Evolutionary conservation across 345 rosid genomes (phyloP), one percentile per base, ranked within the genome.

Genomic region (Kernera saxatilis): DNA sequence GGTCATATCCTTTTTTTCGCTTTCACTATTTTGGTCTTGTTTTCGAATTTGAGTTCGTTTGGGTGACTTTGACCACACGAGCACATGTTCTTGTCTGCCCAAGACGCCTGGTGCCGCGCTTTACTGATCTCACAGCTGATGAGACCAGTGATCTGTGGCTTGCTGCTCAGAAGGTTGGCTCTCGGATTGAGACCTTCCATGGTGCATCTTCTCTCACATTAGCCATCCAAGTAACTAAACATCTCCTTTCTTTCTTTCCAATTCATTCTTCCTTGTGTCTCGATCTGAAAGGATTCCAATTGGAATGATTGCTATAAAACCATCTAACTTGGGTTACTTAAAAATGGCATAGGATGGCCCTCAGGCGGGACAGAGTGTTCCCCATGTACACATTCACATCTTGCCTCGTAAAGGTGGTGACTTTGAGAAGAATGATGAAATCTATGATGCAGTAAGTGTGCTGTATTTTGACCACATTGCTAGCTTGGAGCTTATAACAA

Each of bases 341-440:
- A 41, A 13, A 51, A 60, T 23, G 50, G 19, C 18, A 50, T 76
- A 94, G 97, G 99, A 94, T 69, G 97, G 96, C 22, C 95, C 97
- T n/a, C 81, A 88, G 32, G 85, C 96, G 22, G 98, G 99, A 59
- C 99, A 91, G 84, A 85, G 89, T 12, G 98, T 89, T 65, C 85
- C 95, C 11, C 96, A 94, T 82, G 93, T 94, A 53, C 99, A 91
- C 78, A 77, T 94, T 82, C 98, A 94, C 69, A 71, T 94, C 72
- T 67, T 94, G 55, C 98, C 98, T 0, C 86, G 97, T 68, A 89
- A 82, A 76, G 85, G 69, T 40, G 91, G 90, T 0, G 98, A 94
- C 82, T 91, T 94, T 76, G 90, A 89, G 85, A 88, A 74, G 72
- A 94, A 94, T 56, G 98, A 94, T 77, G 88, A 94, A 74, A 83